phyloP scores from a whole-genome alignment of 2,329 filamentous ascomycete genomes.

The Mycosphaerella sp. region DNA sequence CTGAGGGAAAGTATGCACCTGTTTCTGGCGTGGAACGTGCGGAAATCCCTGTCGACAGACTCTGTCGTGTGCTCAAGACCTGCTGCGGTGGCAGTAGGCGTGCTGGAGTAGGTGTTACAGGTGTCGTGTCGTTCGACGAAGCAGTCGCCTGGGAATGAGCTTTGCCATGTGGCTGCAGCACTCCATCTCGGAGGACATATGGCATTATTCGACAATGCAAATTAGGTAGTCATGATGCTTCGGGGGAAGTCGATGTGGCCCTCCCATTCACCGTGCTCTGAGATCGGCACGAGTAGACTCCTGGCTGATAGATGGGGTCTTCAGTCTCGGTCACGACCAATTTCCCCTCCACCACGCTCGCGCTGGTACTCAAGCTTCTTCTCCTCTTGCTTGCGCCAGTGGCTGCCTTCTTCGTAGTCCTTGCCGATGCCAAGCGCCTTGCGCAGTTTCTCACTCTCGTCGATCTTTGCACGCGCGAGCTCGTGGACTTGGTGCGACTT shows the following conservation, averaged over 20 bases:
- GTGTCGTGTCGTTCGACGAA: not conserved
- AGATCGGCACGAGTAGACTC: not conserved
- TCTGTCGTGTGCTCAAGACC: too few relatives aligned
- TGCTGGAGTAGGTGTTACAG: not conserved
- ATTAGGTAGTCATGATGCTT: too few relatives aligned
- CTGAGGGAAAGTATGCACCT: too few relatives aligned
- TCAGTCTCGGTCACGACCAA: slow-evolving; percentile 21
- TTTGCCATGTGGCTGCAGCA: not conserved
- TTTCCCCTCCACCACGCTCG: slow-evolving; percentile 20
- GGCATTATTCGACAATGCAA: too few relatives aligned
- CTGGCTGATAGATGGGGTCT: not conserved
- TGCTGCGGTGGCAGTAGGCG: not conserved
- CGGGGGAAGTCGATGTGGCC: not conserved
- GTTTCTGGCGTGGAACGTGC: too few relatives aligned
- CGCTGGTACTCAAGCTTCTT: slow-evolving; percentile 36
- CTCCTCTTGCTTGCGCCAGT: slow-evolving; percentile 82
- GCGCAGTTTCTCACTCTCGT: slow-evolving; percentile 83
- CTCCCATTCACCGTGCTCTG: not conserved
- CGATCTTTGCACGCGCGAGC: slow-evolving; percentile 89
- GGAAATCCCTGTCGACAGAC: too few relatives aligned
- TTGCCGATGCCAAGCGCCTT: slow-evolving; percentile 81
- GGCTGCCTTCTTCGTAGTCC: slow-evolving; percentile 77
- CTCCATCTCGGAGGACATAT: not conserved
- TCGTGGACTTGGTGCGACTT: slow-evolving; percentile 96
- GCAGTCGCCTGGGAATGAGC: not conserved